Evolutionary conservation across 1,284 basidiomycete genomes (phyloP).

Genomic region (Fistulina hepatica): DNA sequence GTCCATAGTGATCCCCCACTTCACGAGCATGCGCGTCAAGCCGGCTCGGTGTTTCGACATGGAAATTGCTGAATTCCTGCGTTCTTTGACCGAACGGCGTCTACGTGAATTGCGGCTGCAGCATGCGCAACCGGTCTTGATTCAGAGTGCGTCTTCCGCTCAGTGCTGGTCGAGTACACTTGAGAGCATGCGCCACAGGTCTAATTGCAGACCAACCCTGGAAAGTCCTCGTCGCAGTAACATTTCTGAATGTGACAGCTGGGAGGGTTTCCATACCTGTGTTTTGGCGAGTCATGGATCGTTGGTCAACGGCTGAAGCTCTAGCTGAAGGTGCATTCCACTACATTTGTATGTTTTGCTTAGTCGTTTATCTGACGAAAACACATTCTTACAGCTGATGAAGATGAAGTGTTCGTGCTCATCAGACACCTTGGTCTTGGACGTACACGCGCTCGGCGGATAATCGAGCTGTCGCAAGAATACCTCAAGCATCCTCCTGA

Average conservation of each 20-base stretch:
- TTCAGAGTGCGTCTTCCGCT: too few relatives aligned
- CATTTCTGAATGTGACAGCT: conserved; percentile 44
- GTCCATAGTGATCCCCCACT: too few relatives aligned
- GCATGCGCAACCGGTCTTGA: too few relatives aligned
- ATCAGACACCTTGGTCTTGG: conserved; percentile 44
- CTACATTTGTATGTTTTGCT: not conserved
- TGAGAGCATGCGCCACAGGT: too few relatives aligned
- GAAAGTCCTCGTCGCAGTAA: conserved; percentile 43
- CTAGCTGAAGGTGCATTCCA: conserved; percentile 35
- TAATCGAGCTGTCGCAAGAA: conserved; percentile 36
- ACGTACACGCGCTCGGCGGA: conserved; percentile 36
- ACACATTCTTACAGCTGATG: conserved; percentile 20
- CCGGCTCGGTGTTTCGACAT: too few relatives aligned
- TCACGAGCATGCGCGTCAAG: too few relatives aligned
- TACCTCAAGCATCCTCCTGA: conserved; percentile 35
- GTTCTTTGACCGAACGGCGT: too few relatives aligned
- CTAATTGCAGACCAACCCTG: conserved; percentile 41
- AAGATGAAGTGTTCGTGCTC: conserved; percentile 28
- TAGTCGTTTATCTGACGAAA: not conserved
- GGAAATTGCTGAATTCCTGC: too few relatives aligned
- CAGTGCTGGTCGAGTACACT: too few relatives aligned
- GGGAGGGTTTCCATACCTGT: conserved; percentile 41
- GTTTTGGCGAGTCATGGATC: conserved; percentile 40
- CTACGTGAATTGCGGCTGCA: too few relatives aligned
- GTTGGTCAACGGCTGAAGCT: conserved; percentile 42